Conservation (phyloP, 1,139 yeast species). For the Trichomonascaceae sp. region DNA sequence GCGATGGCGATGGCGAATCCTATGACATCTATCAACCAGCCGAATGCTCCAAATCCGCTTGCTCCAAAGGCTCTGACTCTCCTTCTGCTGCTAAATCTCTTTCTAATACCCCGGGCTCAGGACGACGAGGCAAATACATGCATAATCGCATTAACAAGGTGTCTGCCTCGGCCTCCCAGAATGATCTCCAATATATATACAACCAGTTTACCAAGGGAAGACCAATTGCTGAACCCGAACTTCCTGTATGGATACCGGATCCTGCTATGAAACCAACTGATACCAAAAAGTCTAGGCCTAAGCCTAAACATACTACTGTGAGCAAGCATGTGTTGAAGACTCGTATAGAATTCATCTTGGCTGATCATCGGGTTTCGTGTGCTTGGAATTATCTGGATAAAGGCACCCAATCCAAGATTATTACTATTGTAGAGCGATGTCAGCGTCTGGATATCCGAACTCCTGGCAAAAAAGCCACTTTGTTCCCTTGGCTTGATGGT, state of each 20-base stretch:
- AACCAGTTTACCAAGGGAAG: slow-evolving; percentile 10
- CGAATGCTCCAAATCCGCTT: not conserved
- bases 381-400: slow-evolving; percentile 4
- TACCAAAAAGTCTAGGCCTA: not conserved
- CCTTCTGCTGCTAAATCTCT: not conserved
- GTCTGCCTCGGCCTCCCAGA: slow-evolving; percentile 9
- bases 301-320: not conserved
- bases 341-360: not conserved
- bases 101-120: slow-evolving; percentile 3
- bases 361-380: not conserved
- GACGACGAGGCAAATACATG: slow-evolving; percentile 2
- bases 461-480: slow-evolving; percentile 9
- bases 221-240: slow-evolving; percentile 10
- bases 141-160: slow-evolving; percentile 12
- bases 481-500: slow-evolving; percentile 12
- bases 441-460: slow-evolving; percentile 11
- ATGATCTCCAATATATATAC: slow-evolving; percentile 13
- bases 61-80: not conserved
- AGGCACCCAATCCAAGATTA: not conserved
- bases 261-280: not conserved
- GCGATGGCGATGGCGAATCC: not conserved
- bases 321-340: not conserved
- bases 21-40: not conserved
- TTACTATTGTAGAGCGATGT: slow-evolving; percentile 12
- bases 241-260: slow-evolving; percentile 15